Percentiles rank a stretch among this genome's conserved stretches.
Evolutionary conservation across 495 filamentous ascomycete genomes (phyloP).

Genomic region (Extremus antarcticus): DNA sequence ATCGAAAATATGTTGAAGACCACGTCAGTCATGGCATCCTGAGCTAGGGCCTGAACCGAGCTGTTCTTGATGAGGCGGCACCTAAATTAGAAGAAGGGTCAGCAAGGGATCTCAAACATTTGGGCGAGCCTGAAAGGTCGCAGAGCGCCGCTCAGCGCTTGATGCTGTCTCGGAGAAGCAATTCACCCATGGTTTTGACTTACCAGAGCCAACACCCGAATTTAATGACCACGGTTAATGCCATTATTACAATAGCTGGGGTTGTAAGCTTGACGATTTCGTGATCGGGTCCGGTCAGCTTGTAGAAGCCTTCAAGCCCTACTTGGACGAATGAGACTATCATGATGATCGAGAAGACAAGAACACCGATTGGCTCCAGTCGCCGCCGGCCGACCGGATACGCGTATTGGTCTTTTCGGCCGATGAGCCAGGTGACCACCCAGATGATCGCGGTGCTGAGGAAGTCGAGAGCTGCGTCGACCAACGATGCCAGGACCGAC

Average conservation of each 20-base stretch:
- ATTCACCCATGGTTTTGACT: no score
- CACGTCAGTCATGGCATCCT: constrained; percentile 59
- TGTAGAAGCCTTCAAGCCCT: constrained; percentile 56
- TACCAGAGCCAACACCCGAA: constrained; percentile 77
- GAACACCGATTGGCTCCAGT: constrained; percentile 44
- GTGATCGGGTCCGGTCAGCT: constrained; percentile 50
- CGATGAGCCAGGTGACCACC: constrained; percentile 66
- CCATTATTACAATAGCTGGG: constrained; percentile 74
- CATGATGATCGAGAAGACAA: constrained; percentile 46
- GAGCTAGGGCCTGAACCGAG: constrained; percentile 72
- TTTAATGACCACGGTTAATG: constrained; percentile 71
- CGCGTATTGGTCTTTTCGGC: constrained; percentile 61
- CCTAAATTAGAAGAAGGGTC: no score
- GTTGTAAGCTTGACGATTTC: constrained; percentile 59
- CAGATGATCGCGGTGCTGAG: constrained; percentile 78
- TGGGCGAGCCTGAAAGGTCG: no score
- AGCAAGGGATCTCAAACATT: no score
- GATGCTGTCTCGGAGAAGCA: no score
- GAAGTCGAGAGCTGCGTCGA: constrained; percentile 82
- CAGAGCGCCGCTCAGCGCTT: no score
- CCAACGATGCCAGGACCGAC: constrained; percentile 77
- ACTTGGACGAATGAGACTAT: constrained; percentile 82
- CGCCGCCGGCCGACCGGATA: constrained; percentile 73
- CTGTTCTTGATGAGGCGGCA: constrained; percentile 82
- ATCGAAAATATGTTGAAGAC: constrained; percentile 91